Conservation (phyloP, 495 filamentous ascomycete genomes). For the Neurospora sp. region DNA sequence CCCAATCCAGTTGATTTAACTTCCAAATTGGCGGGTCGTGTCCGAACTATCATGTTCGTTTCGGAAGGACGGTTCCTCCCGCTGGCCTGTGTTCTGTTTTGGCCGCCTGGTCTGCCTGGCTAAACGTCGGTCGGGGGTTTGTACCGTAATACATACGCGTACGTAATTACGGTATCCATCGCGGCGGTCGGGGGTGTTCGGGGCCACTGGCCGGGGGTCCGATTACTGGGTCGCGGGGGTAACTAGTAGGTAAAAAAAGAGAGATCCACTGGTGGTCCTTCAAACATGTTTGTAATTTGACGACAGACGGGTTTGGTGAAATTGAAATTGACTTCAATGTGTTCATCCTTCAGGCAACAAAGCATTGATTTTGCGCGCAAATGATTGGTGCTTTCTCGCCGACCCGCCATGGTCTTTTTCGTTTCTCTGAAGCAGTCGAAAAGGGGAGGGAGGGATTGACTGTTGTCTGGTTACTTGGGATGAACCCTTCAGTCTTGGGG, state of each 20-base stretch:
- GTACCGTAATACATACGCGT: not conserved
- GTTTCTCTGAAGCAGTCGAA: not conserved
- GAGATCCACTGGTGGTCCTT: not conserved
- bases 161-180: not conserved
- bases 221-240: not conserved
- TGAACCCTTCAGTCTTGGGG: not conserved
- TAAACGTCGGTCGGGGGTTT: not conserved
- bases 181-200: not conserved
- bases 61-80: not conserved
- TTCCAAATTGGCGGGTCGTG: not conserved
- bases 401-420: not conserved
- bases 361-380: not conserved
- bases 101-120: not conserved
- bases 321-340: not conserved
- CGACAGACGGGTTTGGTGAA: not conserved
- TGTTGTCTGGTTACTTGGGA: not conserved
- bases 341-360: not conserved
- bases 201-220: not conserved
- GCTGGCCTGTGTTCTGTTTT: not conserved
- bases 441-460: not conserved
- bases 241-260: not conserved
- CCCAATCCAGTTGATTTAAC: not conserved
- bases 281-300: not conserved
- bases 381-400: not conserved
- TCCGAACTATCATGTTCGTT: not conserved